Base-by-base conservation (phyloP, 2,329 filamentous ascomycete genomes). In the Curvularia eragrostidis region DNA sequence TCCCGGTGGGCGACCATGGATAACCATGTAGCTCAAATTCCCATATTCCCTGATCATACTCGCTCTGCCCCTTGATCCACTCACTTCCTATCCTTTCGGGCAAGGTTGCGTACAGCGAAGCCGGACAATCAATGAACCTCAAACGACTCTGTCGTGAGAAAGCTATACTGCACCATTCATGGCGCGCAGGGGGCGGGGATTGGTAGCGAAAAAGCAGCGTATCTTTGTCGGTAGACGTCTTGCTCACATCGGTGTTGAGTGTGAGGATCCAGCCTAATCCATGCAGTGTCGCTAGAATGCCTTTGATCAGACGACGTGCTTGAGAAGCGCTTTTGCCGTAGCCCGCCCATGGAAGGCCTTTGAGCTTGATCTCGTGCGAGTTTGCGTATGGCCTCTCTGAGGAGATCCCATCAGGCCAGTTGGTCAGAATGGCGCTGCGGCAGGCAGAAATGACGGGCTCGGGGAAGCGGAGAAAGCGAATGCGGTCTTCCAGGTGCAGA, bases 181-280 rank as follows among this genome's bases (percentile, higher is more conserved):
- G 75, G 6, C 58, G 63, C 8, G 74, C 71, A 0, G 77, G 78
- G 0, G 72, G 59, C 1, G 69, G 68, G 15, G 65, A 62, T 52
- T 79, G 77, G 30, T 75, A 65, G 2, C 77, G 63, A 54, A 80
- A 79, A 18, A 80, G 52, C 13, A 80, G 57, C 0, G 76, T 75
- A 55, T 79, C 76, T 19, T 55, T 55, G 15, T 55, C 47, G 19
- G 42, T 21, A 9, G 54, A 44, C 21, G 68, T 75, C 56, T 74
- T 77, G 56, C 67, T 74, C 2, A 76, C 59, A 59, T 79, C 76
- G 2, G 77, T 75, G 18, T 67, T 70, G 4, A 72, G 60, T 32
- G 72, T 75, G 32, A 80, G 50, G 2, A 79, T 70, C 77, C 78
- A 79, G 2, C 78, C 78, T 21, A 65, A 56, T 13, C 67, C 69